Evolutionary conservation across 129 eudicot genomes (phyloP).

Genomic region (Cynara cardunculus): DNA sequence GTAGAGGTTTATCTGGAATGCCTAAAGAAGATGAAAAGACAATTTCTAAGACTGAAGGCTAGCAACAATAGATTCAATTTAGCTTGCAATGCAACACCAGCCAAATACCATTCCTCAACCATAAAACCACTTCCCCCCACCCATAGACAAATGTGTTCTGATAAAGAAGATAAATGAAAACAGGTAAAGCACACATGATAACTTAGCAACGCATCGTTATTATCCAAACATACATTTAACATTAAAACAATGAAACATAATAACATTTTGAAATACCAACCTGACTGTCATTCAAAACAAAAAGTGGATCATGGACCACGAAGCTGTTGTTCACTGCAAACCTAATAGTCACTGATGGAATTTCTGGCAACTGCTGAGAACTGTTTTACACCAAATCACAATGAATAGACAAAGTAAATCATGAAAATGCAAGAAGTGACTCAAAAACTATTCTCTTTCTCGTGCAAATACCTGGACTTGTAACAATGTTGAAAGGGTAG

Average conservation of each 20-base stretch:
- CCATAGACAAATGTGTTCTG: background rate
- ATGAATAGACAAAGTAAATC: slow-evolving; percentile 1
- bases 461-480: slow-evolving; percentile 60
- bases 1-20: too few species aligned
- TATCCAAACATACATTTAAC: background rate
- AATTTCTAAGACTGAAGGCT: too few species aligned
- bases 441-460: background rate
- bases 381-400: slow-evolving; percentile 34
- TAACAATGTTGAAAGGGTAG: slow-evolving; percentile 79
- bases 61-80: too few species aligned
- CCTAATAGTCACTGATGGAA: slow-evolving; percentile 67
- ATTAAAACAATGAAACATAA: background rate
- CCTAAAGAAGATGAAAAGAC: too few species aligned
- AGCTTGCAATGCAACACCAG: too few species aligned
- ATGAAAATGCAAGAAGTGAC: background rate
- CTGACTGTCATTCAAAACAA: slow-evolving; percentile 55
- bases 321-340: slow-evolving; percentile 60
- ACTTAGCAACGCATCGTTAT: background rate
- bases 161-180: background rate
- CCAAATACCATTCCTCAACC: background rate
- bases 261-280: slow-evolving; percentile 35
- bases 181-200: background rate
- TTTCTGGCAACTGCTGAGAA: slow-evolving; percentile 41
- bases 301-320: slow-evolving; percentile 69
- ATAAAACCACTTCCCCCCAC: background rate